Evolutionary conservation across 352 stramenopile genomes (phyloP).

Genomic region (Phytophthora vignae): DNA sequence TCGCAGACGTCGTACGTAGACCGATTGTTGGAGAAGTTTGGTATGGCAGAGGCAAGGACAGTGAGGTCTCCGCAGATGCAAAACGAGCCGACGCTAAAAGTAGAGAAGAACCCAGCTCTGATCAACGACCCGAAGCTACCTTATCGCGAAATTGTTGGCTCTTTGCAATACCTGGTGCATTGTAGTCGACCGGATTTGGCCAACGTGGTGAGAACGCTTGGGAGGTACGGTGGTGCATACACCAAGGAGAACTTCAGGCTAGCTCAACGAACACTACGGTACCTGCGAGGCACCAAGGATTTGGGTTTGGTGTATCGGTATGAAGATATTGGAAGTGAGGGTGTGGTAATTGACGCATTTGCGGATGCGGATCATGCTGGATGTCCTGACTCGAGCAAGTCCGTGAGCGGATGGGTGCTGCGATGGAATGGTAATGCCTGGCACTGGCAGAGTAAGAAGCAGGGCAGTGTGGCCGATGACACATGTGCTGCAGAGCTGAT

Average conservation of each 20-base stretch:
- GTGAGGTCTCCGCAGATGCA: not conserved
- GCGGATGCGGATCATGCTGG: constrained; percentile 6
- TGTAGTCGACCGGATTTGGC: not conserved
- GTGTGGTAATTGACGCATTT: constrained; percentile 6
- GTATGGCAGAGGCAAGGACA: constrained; percentile 1
- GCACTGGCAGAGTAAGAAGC: constrained; percentile 16
- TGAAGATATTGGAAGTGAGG: not conserved
- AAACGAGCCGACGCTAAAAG: not conserved
- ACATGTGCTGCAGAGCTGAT: constrained; percentile 8
- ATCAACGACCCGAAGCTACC: not conserved
- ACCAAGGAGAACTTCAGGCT: constrained; percentile 11
- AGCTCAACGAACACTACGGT: constrained; percentile 15
- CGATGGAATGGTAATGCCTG: not conserved
- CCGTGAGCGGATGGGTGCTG: constrained; percentile 4
- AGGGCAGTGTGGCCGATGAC: not conserved
- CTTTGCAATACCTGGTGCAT: not conserved
- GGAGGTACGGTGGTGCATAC: constrained; percentile 4
- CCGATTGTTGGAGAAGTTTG: not conserved
- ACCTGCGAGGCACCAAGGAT: constrained; percentile 1
- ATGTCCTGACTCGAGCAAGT: constrained; percentile 11
- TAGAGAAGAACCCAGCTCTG: not conserved
- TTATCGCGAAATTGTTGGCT: not conserved
- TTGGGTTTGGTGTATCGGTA: constrained; percentile 11
- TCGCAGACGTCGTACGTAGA: not conserved
- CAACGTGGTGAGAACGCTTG: not conserved